Evolutionary conservation across 202 grass and related monocot genomes (phyloP).

Genomic region (Dendrocalamus latiflorus): DNA sequence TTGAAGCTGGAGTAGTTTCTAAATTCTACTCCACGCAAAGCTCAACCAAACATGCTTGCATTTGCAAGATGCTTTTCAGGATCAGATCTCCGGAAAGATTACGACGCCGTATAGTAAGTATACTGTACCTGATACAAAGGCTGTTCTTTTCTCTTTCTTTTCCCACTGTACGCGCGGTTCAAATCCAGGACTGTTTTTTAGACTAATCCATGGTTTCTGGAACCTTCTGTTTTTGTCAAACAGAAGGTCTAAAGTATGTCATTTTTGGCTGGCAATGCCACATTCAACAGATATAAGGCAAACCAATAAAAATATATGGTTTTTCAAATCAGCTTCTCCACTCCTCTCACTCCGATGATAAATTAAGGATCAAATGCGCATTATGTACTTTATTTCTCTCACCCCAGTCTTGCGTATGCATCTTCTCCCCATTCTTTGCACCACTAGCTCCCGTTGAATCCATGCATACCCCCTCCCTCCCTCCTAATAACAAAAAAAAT

Average conservation of each 20-base stretch:
- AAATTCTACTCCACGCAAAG: background rate
- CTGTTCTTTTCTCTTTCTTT: background rate
- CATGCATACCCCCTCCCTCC: no score
- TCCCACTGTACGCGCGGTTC: background rate
- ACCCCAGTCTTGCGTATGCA: no score
- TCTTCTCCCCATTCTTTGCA: no score
- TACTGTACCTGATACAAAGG: background rate
- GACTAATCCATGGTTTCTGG: conserved; percentile 12
- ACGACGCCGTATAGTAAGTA: background rate
- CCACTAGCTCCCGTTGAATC: no score
- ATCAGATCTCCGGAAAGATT: no score
- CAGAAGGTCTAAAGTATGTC: conserved; percentile 7
- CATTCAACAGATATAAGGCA: background rate
- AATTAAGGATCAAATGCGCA: no score
- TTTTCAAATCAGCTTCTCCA: no score
- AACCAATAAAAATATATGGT: no score
- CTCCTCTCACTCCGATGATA: no score
- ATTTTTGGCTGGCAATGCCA: background rate
- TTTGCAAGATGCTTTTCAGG: background rate
- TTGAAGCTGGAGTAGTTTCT: background rate
- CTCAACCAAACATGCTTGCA: background rate
- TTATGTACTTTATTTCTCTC: no score
- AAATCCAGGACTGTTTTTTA: background rate
- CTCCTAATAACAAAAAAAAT: no score
- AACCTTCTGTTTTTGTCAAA: conserved; percentile 26